A percentile compares a stretch with the other conserved stretches of the same genome.
These are phyloP conservation scores for Daedaleopsis sinensis DNA, from an alignment of 768 basidiomycete species.

Conservation along the genomic window DNA sequence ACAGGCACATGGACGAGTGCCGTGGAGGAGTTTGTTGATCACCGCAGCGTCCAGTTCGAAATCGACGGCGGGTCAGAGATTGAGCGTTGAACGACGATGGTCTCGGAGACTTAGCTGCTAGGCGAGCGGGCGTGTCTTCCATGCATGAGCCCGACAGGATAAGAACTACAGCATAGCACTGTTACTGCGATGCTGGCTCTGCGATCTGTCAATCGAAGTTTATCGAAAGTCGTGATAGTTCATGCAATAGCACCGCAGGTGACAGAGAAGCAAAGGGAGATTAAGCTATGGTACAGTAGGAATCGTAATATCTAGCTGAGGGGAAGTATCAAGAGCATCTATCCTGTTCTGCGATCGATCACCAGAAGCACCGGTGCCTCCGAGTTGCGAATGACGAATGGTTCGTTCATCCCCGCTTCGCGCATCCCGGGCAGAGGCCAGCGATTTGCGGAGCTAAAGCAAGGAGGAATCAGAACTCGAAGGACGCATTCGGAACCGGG, in stretches of 20 bases:
- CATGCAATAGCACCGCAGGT: not conserved
- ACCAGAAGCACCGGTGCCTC: not conserved
- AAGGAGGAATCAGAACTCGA: not conserved
- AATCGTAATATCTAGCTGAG: too few species aligned
- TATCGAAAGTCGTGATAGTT: too few species aligned
- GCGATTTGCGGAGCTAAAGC: constrained; percentile 18
- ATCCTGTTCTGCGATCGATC: not conserved
- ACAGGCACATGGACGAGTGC: too few species aligned
- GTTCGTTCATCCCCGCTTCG: not conserved
- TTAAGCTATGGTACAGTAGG: not conserved
- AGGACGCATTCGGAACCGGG: not conserved
- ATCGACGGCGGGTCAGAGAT: not conserved
- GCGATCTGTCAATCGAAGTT: not conserved
- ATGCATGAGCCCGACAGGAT: not conserved
- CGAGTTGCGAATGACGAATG: not conserved
- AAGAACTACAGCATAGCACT: not conserved
- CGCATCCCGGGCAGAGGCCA: constrained; percentile 14
- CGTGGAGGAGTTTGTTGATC: not conserved
- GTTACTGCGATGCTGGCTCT: not conserved
- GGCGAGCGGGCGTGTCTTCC: not conserved
- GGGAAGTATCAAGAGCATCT: too few species aligned
- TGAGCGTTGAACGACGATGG: not conserved
- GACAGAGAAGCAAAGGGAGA: not conserved
- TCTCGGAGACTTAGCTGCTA: not conserved
- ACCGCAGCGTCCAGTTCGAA: not conserved